These are phyloP conservation scores for Nicotiana paniculata DNA, from an alignment of 257 asterid species.

Conservation along the genomic window DNA sequence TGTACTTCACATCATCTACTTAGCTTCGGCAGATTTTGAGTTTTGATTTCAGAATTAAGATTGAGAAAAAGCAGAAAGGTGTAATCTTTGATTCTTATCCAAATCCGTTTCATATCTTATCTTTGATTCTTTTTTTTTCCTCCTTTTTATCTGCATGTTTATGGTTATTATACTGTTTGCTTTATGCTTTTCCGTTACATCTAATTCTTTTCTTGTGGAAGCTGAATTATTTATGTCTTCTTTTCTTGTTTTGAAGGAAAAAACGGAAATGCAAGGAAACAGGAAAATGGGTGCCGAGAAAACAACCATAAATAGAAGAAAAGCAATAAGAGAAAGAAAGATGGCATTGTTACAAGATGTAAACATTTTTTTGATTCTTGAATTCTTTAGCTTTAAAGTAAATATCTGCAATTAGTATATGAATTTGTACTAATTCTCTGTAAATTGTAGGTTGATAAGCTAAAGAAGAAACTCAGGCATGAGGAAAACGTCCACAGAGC, in stretches of 20 bases:
- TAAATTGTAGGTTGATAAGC: constrained; percentile 65
- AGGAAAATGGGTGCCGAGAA: constrained; percentile 46
- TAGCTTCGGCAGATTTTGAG: neutral
- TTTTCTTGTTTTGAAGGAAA: constrained; percentile 42
- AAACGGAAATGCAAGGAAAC: constrained; percentile 34
- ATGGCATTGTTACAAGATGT: constrained; percentile 85
- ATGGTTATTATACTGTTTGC: neutral
- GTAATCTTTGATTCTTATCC: constrained; percentile 27
- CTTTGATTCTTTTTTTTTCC: neutral
- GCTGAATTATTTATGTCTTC: constrained; percentile 26
- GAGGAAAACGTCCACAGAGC: constrained; percentile 97
- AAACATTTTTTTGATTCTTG: neutral
- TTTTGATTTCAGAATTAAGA: constrained; percentile 5
- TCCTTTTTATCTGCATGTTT: constrained; percentile 9
- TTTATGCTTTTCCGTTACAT: constrained; percentile 19
- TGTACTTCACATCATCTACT: neutral
- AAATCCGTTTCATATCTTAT: constrained; percentile 13
- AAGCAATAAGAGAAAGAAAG: constrained; percentile 54
- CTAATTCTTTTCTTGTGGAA: constrained; percentile 36
- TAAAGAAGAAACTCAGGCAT: constrained; percentile 77
- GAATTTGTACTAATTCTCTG: neutral
- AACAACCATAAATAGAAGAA: constrained; percentile 33
- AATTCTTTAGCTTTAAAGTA: neutral
- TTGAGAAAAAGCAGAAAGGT: constrained; percentile 13
- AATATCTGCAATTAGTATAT: neutral